Evolutionary conservation across 352 stramenopile genomes (phyloP).

Genomic region (Discostella stelligera): DNA sequence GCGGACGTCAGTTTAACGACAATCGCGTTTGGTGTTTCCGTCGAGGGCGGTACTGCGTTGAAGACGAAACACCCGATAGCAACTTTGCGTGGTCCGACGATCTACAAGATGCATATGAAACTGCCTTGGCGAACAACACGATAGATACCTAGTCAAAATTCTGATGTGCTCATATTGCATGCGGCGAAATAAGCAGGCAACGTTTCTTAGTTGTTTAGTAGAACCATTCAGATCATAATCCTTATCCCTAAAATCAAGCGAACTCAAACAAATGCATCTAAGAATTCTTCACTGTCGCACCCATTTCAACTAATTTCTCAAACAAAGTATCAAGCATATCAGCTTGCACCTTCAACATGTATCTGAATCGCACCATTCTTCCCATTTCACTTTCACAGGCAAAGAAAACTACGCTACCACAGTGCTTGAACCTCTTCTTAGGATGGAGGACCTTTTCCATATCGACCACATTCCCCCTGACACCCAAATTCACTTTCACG

Average conservation of each 20-base stretch:
- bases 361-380: not conserved
- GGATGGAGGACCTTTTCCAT: not conserved
- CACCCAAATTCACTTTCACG: not conserved
- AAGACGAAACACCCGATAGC: slow-evolving; percentile 66
- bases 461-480: not conserved
- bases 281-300: not conserved
- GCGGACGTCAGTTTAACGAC: slow-evolving; percentile 78
- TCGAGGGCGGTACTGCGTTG: slow-evolving; percentile 68
- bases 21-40: slow-evolving; percentile 78
- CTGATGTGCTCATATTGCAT: not conserved
- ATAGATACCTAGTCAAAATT: not conserved
- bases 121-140: slow-evolving; percentile 32
- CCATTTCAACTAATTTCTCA: not conserved
- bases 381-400: not conserved
- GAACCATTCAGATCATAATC: not conserved
- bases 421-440: not conserved
- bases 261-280: no score
- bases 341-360: not conserved
- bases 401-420: not conserved
- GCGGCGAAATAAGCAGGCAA: not conserved
- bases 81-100: slow-evolving; percentile 80
- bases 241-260: no score
- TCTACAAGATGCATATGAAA: slow-evolving; percentile 71
- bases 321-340: not conserved
- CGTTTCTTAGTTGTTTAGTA: not conserved